Evolutionary conservation across 176 grass and related monocot species (phyloP).

Genomic region (Urochloa ruziziensis): DNA sequence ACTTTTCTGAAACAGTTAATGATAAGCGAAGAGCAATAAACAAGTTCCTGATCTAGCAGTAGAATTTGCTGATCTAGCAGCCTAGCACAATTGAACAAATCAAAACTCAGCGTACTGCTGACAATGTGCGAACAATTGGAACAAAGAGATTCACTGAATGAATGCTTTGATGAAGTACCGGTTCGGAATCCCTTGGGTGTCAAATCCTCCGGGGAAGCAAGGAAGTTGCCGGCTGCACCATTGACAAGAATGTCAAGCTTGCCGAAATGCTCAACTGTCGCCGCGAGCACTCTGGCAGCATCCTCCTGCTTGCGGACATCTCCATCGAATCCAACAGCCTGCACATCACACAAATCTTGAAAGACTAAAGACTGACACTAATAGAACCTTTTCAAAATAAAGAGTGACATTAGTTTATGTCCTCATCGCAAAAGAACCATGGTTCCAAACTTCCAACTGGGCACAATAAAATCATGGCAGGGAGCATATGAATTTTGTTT

Average conservation of each 20-base stretch:
- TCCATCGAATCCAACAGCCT: slow-evolving; percentile 88
- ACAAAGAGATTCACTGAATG: not conserved
- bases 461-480: not conserved
- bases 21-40: not conserved
- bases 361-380: slow-evolving; percentile 11
- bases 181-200: slow-evolving; percentile 89
- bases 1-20: not conserved
- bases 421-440: not conserved
- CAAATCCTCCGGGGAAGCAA: slow-evolving; percentile 90
- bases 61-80: not conserved
- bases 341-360: not conserved
- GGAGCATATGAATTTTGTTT: not conserved
- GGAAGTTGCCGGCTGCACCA: slow-evolving; percentile 93
- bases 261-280: slow-evolving; percentile 66
- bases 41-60: not conserved
- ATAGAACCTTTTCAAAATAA: too few relatives aligned
- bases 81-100: not conserved
- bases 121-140: not conserved
- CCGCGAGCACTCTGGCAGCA: slow-evolving; percentile 63
- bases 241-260: slow-evolving; percentile 94
- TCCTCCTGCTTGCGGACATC: slow-evolving; percentile 88
- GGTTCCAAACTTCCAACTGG: not conserved
- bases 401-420: not conserved
- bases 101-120: not conserved
- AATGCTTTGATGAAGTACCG: slow-evolving; percentile 33